These are phyloP conservation scores for Amanita rubescens DNA, from an alignment of 768 basidiomycete genomes.

Conservation along the genomic window DNA sequence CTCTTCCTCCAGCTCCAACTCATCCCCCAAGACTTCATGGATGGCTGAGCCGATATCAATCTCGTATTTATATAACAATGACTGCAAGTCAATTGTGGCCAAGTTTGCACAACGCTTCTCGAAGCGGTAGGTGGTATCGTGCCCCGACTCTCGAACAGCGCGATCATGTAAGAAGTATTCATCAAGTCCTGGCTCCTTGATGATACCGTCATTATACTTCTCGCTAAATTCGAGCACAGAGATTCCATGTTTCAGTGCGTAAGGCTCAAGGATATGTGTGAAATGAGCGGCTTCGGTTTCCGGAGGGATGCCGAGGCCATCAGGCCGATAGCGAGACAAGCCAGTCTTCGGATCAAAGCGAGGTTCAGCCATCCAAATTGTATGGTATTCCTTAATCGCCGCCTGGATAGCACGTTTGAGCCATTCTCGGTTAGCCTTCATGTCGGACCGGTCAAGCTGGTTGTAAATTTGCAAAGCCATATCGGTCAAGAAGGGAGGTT, in stretches of 20 bases:
- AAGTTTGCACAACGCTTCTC: slow-evolving; percentile 97
- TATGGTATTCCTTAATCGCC: slow-evolving; percentile 98
- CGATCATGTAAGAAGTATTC: slow-evolving; percentile 98
- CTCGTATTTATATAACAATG: slow-evolving; percentile 97
- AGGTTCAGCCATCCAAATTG: slow-evolving; percentile 92
- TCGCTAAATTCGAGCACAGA: slow-evolving; percentile 96
- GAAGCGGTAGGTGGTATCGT: slow-evolving; percentile 95
- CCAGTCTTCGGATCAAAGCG: slow-evolving; percentile 93
- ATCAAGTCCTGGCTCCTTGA: slow-evolving; percentile 85
- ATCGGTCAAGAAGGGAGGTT: slow-evolving; percentile 98
- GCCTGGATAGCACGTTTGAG: slow-evolving; percentile 94
- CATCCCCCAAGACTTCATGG: slow-evolving; percentile 88
- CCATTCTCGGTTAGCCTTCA: slow-evolving; percentile 79
- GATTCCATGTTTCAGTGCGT: slow-evolving; percentile 84
- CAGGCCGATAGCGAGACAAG: slow-evolving; percentile 89
- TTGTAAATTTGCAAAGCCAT: slow-evolving; percentile 98
- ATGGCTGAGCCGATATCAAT: slow-evolving; percentile 98
- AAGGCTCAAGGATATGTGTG: slow-evolving; percentile 95
- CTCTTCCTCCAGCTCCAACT: slow-evolving; percentile 87
- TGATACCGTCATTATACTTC: slow-evolving; percentile 79
- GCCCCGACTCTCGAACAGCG: slow-evolving; percentile 91
- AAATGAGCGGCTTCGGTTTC: slow-evolving; percentile 99
- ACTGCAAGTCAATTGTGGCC: slow-evolving; percentile 92
- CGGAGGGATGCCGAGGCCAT: slow-evolving; percentile 92
- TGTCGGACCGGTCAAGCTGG: slow-evolving; percentile 81